Evolutionary conservation across 371 early-diverging fungal species (phyloP).

Genomic region (Syncephalastrum monosporum): DNA sequence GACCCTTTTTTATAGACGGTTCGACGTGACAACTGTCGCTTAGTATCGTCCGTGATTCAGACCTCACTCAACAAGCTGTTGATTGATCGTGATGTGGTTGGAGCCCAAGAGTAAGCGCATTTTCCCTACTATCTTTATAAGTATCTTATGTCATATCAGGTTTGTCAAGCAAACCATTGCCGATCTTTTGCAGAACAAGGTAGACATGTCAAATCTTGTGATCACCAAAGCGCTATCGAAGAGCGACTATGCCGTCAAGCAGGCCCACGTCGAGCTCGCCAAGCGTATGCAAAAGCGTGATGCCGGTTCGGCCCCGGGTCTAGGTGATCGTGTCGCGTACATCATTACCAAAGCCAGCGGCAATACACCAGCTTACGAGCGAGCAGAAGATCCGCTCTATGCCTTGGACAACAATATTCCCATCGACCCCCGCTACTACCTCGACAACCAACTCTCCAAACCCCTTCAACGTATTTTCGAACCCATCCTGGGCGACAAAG

Average conservation of each 20-base stretch:
- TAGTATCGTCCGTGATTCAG: constrained; percentile 95
- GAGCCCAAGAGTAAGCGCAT: constrained; percentile 78
- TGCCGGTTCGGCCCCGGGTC: constrained; percentile 93
- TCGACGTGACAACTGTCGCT: constrained; percentile 97
- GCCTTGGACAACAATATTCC: constrained; percentile 99
- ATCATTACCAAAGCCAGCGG: constrained; percentile 95
- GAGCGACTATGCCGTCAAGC: constrained; percentile 95
- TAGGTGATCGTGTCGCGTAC: constrained; percentile 99
- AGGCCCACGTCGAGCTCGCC: constrained; percentile 97
- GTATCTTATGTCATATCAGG: constrained; percentile 23
- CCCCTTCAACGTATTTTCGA: constrained; percentile 98
- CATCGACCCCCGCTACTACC: constrained; percentile 98
- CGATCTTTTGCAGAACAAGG: constrained; percentile 94
- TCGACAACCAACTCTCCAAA: constrained; percentile 98
- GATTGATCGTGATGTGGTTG: constrained; percentile 89
- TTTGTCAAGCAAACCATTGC: constrained; percentile 92
- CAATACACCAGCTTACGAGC: constrained; percentile 94
- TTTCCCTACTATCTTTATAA: not conserved
- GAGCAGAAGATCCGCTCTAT: constrained; percentile 99
- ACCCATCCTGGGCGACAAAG: constrained; percentile 95
- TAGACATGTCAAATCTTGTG: constrained; percentile 97
- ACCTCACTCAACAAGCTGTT: constrained; percentile 92
- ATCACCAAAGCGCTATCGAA: constrained; percentile 98
- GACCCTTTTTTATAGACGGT: constrained; percentile 75
- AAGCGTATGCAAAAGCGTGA: constrained; percentile 97